Conservation (phyloP, 2,329 filamentous ascomycete genomes). For the Nakataea oryzae region DNA sequence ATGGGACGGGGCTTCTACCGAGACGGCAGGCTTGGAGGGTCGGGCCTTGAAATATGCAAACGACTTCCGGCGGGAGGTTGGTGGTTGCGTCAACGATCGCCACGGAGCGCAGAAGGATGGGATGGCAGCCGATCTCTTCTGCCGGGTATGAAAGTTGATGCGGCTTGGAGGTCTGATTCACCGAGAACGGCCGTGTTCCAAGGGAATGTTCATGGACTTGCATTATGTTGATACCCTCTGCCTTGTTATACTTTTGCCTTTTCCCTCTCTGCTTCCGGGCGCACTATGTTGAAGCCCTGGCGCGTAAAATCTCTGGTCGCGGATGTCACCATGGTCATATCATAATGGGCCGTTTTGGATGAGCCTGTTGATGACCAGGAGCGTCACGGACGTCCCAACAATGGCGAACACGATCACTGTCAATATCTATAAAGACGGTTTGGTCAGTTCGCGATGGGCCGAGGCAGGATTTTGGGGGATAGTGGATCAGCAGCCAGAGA, state of each 20-base stretch:
- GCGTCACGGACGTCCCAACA: constrained; percentile 52
- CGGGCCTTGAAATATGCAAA: constrained; percentile 41
- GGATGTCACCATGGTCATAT: not conserved
- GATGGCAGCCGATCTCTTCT: constrained; percentile 55
- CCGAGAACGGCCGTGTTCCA: no score
- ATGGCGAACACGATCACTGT: constrained; percentile 51
- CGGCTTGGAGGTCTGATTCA: not conserved
- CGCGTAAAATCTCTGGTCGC: not conserved
- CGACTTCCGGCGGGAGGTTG: constrained; percentile 52
- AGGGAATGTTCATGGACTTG: not conserved
- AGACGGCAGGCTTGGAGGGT: constrained; percentile 26
- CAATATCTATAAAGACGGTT: constrained; percentile 38
- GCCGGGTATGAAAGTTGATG: constrained; percentile 22
- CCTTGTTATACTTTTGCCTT: not conserved
- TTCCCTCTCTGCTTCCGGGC: not conserved
- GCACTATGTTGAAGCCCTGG: not conserved
- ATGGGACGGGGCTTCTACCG: constrained; percentile 48
- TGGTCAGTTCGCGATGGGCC: not conserved
- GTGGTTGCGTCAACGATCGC: constrained; percentile 44
- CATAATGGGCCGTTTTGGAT: constrained; percentile 5
- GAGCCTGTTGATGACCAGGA: constrained; percentile 41
- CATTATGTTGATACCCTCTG: not conserved
- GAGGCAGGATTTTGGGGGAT: not conserved
- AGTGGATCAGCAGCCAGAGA: not conserved
- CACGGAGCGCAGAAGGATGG: constrained; percentile 17